Conservation (phyloP, 768 basidiomycete species). For the Infundibulicybe gibba region DNA sequence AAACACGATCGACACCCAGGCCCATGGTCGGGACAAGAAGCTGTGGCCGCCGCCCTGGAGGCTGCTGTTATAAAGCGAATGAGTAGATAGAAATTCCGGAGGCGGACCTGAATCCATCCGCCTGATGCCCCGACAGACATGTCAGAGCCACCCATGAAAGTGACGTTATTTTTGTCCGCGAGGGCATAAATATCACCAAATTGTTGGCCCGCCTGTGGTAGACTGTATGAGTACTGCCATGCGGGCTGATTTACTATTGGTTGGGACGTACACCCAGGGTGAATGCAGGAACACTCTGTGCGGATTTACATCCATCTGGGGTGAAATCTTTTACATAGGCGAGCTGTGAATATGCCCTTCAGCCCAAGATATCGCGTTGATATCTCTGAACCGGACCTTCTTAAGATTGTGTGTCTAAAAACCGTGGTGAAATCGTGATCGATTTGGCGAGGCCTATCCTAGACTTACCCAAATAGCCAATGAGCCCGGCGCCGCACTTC, state of each 20-base stretch:
- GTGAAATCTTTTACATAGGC: slow-evolving; percentile 27
- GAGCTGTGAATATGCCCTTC: slow-evolving; percentile 18
- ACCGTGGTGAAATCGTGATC: not conserved
- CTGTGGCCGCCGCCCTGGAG: slow-evolving; percentile 39
- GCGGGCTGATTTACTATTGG: not conserved
- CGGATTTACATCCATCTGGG: slow-evolving; percentile 27
- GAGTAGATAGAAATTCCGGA: not conserved
- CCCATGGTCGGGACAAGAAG: slow-evolving; percentile 41
- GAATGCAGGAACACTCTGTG: slow-evolving; percentile 21
- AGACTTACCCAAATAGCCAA: slow-evolving; percentile 40
- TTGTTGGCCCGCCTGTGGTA: slow-evolving; percentile 37
- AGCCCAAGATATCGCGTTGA: not conserved
- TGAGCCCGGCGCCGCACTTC: slow-evolving; percentile 40
- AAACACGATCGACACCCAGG: slow-evolving; percentile 37
- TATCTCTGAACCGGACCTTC: slow-evolving; percentile 18
- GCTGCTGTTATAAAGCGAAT: not conserved
- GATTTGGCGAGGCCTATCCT: not conserved
- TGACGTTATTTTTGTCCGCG: slow-evolving; percentile 40
- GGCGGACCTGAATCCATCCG: slow-evolving; percentile 33
- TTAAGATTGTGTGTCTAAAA: slow-evolving; percentile 38
- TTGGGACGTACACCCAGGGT: slow-evolving; percentile 30
- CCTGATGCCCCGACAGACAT: slow-evolving; percentile 37
- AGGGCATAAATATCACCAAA: slow-evolving; percentile 40
- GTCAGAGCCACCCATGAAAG: slow-evolving; percentile 42
- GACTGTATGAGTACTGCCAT: not conserved